phyloP scores from a whole-genome alignment of 306 rosid species.

The Glycine latifolia region DNA sequence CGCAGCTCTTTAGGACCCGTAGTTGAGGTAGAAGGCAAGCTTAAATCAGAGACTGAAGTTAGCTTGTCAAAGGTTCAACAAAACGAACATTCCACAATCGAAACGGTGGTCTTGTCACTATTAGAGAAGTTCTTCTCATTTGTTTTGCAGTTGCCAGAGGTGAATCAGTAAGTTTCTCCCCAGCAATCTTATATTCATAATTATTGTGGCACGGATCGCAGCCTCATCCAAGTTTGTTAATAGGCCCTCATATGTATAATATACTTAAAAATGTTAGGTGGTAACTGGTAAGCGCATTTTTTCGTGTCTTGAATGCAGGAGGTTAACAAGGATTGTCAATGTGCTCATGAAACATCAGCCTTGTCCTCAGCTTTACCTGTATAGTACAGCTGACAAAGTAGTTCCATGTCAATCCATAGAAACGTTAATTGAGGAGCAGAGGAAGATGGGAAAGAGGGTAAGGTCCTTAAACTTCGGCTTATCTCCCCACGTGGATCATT shows the following conservation, averaged over 20 bases:
- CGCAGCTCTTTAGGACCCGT: constrained; percentile 55
- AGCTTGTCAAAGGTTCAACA: constrained; percentile 52
- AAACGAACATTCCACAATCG: constrained; percentile 55
- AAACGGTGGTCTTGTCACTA: constrained; percentile 59
- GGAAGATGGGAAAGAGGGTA: constrained; percentile 65
- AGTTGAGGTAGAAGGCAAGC: constrained; percentile 40
- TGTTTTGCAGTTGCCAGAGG: constrained; percentile 67
- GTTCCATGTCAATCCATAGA: constrained; percentile 74
- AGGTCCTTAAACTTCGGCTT: constrained; percentile 67
- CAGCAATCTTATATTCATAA: constrained; percentile 10
- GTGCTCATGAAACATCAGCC: constrained; percentile 63
- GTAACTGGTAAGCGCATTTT: background rate
- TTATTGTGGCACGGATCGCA: background rate
- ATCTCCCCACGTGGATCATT: constrained; percentile 94
- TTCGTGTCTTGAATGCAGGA: constrained; percentile 61
- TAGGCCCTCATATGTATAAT: background rate
- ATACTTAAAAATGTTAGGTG: background rate
- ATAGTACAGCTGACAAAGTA: constrained; percentile 86
- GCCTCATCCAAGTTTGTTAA: constrained; percentile 7
- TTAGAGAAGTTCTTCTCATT: constrained; percentile 74
- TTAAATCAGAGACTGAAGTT: constrained; percentile 46
- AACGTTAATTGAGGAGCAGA: constrained; percentile 73
- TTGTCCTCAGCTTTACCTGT: constrained; percentile 91
- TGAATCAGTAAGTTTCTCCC: constrained; percentile 59
- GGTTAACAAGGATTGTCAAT: constrained; percentile 63